These are phyloP conservation scores for Botrytis fragariae DNA, from an alignment of 2,329 filamentous ascomycete species.

Conservation along the genomic window DNA sequence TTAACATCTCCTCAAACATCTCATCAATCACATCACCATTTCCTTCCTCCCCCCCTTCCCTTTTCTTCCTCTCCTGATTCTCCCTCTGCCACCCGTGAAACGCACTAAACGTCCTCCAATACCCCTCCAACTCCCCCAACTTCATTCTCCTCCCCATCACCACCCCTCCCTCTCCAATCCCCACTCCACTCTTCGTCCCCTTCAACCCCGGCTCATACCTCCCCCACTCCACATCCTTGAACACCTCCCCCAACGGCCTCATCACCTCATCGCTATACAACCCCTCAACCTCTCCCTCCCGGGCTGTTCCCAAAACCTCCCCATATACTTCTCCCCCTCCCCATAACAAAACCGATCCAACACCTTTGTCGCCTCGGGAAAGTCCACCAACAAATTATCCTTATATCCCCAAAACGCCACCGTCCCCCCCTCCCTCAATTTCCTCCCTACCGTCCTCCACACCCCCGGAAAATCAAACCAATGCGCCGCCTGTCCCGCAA, in stretches of 20 bases:
- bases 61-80: slow-evolving; percentile 49
- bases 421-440: slow-evolving; percentile 54
- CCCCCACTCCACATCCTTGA: slow-evolving; percentile 51
- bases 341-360: slow-evolving; percentile 57
- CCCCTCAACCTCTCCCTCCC: slow-evolving; percentile 54
- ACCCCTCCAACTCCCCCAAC: slow-evolving; percentile 59
- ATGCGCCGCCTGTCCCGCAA: slow-evolving; percentile 58
- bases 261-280: slow-evolving; percentile 48
- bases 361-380: slow-evolving; percentile 50
- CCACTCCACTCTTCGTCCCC: slow-evolving; percentile 35
- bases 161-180: slow-evolving; percentile 42
- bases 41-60: slow-evolving; percentile 53
- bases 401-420: slow-evolving; percentile 67
- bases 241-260: slow-evolving; percentile 49
- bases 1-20: slow-evolving; percentile 58
- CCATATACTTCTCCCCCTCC: slow-evolving; percentile 50
- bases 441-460: slow-evolving; percentile 55
- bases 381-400: slow-evolving; percentile 58
- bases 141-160: slow-evolving; percentile 55
- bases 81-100: slow-evolving; percentile 58
- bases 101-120: slow-evolving; percentile 58
- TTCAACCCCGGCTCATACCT: slow-evolving; percentile 55
- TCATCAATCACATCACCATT: slow-evolving; percentile 60
- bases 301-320: slow-evolving; percentile 59
- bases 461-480: slow-evolving; percentile 61